Evolutionary conservation across 805 yeast genomes (phyloP).

Genomic region (Brettanomyces custersianus): DNA sequence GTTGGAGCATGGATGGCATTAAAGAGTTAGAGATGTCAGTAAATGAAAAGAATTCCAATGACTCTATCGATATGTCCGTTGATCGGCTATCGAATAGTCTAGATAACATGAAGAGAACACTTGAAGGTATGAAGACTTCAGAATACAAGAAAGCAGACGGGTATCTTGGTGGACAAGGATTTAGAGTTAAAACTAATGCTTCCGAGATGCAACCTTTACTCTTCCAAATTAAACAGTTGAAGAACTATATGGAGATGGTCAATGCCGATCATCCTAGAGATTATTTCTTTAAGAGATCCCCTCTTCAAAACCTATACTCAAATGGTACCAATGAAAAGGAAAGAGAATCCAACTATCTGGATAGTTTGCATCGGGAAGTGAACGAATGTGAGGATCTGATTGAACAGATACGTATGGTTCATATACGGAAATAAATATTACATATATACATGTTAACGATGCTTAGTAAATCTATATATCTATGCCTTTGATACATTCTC

Average conservation of each 20-base stretch:
- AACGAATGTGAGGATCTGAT: constrained; percentile 7
- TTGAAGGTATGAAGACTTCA: constrained; percentile 20
- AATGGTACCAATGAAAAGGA: constrained; percentile 1
- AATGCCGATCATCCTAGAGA: constrained; percentile 27
- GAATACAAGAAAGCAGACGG: constrained; percentile 14
- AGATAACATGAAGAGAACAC: constrained; percentile 18
- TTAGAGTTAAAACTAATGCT: constrained; percentile 8
- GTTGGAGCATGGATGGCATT: not conserved
- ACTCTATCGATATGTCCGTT: constrained; percentile 7
- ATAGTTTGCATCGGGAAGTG: constrained; percentile 20
- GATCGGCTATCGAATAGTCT: constrained; percentile 19
- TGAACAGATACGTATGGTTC: constrained; percentile 1
- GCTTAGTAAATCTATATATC: not conserved
- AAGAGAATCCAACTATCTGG: constrained; percentile 16
- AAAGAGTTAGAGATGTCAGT: constrained; percentile 20
- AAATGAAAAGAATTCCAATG: constrained; percentile 11
- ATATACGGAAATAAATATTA: not conserved
- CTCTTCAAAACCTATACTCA: constrained; percentile 11
- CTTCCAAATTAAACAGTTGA: constrained; percentile 25
- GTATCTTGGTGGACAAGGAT: constrained; percentile 5
- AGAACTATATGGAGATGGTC: constrained; percentile 23
- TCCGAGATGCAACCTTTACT: constrained; percentile 29
- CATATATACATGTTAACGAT: not conserved
- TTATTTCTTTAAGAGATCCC: constrained; percentile 20
- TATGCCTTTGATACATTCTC: not conserved